A percentile compares a stretch with the other conserved stretches of the same genome.
Evolutionary conservation across 306 rosid species (phyloP).

Genomic region (Macrotyloma uniflorum): DNA sequence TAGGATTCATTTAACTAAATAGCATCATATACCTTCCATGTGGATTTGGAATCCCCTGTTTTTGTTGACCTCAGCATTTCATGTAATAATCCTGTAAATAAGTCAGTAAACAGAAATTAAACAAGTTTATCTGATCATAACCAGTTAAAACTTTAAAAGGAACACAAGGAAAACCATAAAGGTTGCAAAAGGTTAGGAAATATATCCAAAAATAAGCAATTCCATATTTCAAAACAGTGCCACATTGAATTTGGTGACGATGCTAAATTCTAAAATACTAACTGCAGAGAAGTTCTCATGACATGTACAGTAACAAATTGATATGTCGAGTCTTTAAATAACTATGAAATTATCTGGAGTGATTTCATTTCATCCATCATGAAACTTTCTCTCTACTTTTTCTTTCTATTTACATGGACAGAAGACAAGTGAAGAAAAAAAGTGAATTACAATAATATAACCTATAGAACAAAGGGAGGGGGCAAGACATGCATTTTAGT

Average conservation of each 20-base stretch:
- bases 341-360: background rate
- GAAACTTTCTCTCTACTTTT: background rate
- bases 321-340: background rate
- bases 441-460: background rate
- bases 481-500: background rate
- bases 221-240: conserved; percentile 3
- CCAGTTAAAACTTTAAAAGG: background rate
- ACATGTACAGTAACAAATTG: background rate
- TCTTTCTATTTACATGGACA: background rate
- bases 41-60: conserved; percentile 85
- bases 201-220: conserved; percentile 13
- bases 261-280: conserved; percentile 7
- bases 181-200: conserved; percentile 7
- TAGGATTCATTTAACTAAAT: conserved; percentile 13
- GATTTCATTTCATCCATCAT: conserved; percentile 14
- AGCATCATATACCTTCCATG: conserved; percentile 80
- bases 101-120: conserved; percentile 18
- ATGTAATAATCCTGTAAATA: conserved; percentile 71
- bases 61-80: conserved; percentile 90
- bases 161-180: background rate
- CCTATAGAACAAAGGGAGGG: background rate
- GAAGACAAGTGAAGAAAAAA: conserved; percentile 1
- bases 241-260: background rate
- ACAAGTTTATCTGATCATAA: conserved; percentile 16
- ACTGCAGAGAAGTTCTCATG: conserved; percentile 7